phyloP scores from a whole-genome alignment of 129 eudicot genomes.

The Arctium minus region DNA sequence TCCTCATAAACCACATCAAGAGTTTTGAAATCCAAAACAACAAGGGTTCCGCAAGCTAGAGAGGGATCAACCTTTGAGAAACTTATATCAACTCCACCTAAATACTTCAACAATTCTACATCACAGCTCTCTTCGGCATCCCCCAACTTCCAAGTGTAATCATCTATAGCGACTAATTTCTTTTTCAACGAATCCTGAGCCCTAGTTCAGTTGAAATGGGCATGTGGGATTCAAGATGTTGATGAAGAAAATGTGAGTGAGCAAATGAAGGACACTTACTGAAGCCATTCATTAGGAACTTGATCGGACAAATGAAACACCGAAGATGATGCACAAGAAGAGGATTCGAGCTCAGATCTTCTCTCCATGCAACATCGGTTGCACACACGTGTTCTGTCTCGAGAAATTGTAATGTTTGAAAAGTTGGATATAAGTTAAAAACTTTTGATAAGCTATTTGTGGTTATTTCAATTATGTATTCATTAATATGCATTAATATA shows the following conservation, averaged over 20 bases:
- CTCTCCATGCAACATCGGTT: slow-evolving; percentile 16
- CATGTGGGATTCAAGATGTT: slow-evolving; percentile 5
- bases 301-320: slow-evolving; percentile 3
- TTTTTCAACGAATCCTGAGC: slow-evolving; percentile 63
- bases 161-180: slow-evolving; percentile 51
- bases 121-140: slow-evolving; percentile 27
- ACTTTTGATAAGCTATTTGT: too few species aligned
- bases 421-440: too few species aligned
- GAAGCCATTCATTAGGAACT: slow-evolving; percentile 13
- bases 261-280: slow-evolving; percentile 13
- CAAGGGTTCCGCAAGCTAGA: slow-evolving; percentile 81
- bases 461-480: too few species aligned
- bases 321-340: slow-evolving; percentile 13
- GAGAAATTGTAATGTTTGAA: too few species aligned
- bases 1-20: slow-evolving; percentile 69
- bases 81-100: slow-evolving; percentile 96
- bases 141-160: slow-evolving; percentile 56
- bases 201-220: slow-evolving; percentile 33
- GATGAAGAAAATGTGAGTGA: neutral
- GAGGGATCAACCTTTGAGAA: slow-evolving; percentile 62
- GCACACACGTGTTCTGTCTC: too few species aligned
- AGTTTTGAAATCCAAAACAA: slow-evolving; percentile 61
- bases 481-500: too few species aligned
- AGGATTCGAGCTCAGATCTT: neutral
- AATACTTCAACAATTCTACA: slow-evolving; percentile 48